These are phyloP conservation scores for Helicostylum pulchrum DNA, from an alignment of 192 early-diverging fungal genomes.

Conservation along the genomic window DNA sequence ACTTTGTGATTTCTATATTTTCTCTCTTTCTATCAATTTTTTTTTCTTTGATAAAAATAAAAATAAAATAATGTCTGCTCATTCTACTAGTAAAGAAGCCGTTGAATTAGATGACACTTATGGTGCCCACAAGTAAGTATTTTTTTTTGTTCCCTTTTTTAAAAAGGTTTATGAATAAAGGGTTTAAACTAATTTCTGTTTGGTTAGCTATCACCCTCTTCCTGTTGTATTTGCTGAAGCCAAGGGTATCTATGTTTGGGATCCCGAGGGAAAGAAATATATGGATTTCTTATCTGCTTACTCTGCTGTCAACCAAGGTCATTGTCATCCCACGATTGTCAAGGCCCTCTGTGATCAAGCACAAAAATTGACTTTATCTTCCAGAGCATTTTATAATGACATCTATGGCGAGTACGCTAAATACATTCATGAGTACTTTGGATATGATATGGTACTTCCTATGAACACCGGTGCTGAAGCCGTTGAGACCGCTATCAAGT, in stretches of 20 bases:
- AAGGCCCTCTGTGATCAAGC: slow-evolving; percentile 89
- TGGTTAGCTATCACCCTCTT: slow-evolving; percentile 87
- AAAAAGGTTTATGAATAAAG: too few species aligned
- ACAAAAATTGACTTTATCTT: slow-evolving; percentile 76
- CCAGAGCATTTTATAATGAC: slow-evolving; percentile 97
- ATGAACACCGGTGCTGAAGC: slow-evolving; percentile 99
- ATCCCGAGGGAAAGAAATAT: slow-evolving; percentile 86
- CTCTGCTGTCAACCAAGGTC: slow-evolving; percentile 86
- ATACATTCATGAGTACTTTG: slow-evolving; percentile 92
- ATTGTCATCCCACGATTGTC: slow-evolving; percentile 95
- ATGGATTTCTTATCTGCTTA: slow-evolving; percentile 88
- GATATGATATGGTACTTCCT: slow-evolving; percentile 96
- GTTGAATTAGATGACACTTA: slow-evolving; percentile 80
- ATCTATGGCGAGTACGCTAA: slow-evolving; percentile 87
- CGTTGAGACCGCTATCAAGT: slow-evolving; percentile 97
- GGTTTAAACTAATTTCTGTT: too few species aligned
- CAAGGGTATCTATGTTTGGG: slow-evolving; percentile 89
- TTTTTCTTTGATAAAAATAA: slow-evolving; percentile 6
- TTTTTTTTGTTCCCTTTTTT: too few species aligned
- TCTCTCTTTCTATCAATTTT: slow-evolving; percentile 1
- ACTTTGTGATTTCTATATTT: background rate
- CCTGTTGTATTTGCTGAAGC: slow-evolving; percentile 89
- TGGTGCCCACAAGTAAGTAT: slow-evolving; percentile 87
- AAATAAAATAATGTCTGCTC: background rate
- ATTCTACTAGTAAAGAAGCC: slow-evolving; percentile 41